These are phyloP conservation scores for Blastocladiella emersonii DNA, from an alignment of 371 early-diverging fungal species.

Conservation along the genomic window DNA sequence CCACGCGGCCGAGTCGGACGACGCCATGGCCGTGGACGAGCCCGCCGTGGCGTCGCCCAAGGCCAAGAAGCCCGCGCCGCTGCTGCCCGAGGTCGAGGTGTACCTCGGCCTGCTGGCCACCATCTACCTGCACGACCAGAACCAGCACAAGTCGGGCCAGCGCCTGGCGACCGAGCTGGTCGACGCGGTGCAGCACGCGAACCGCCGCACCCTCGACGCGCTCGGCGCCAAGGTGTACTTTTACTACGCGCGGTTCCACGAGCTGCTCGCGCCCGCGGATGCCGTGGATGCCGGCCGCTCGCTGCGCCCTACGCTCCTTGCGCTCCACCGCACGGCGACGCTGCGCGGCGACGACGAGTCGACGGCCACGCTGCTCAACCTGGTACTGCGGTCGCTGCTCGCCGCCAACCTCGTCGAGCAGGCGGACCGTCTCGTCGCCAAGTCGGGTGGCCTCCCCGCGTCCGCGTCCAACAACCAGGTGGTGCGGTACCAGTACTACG, in stretches of 20 bases:
- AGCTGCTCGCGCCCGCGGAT: slow-evolving; percentile 56
- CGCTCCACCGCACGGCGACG: slow-evolving; percentile 78
- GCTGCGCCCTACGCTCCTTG: slow-evolving; percentile 34
- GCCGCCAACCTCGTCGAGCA: slow-evolving; percentile 85
- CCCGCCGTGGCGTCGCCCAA: slow-evolving; percentile 9
- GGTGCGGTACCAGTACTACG: slow-evolving; percentile 89
- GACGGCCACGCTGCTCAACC: slow-evolving; percentile 78
- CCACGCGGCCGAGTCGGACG: slow-evolving; percentile 11
- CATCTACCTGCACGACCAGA: slow-evolving; percentile 61
- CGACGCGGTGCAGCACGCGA: slow-evolving; percentile 39
- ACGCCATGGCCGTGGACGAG: slow-evolving; percentile 11
- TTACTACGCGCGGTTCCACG: slow-evolving; percentile 80
- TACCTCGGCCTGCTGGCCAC: slow-evolving; percentile 67
- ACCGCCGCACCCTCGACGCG: slow-evolving; percentile 82
- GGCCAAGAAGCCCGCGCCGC: slow-evolving; percentile 8
- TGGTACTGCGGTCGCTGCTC: slow-evolving; percentile 79
- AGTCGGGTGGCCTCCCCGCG: slow-evolving; percentile 72
- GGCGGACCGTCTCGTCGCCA: slow-evolving; percentile 87
- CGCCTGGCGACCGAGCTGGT: slow-evolving; percentile 49
- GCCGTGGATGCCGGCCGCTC: slow-evolving; percentile 20
- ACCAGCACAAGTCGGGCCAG: slow-evolving; percentile 33
- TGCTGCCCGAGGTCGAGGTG: slow-evolving; percentile 74
- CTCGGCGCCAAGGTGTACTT: slow-evolving; percentile 80
- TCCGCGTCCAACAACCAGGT: slow-evolving; percentile 81
- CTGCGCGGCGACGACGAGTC: slow-evolving; percentile 72